Percentiles rank a stretch among this genome's conserved stretches.
These are phyloP conservation scores for Trifolium pratense DNA, from an alignment of 306 rosid species.

Conservation along the genomic window DNA sequence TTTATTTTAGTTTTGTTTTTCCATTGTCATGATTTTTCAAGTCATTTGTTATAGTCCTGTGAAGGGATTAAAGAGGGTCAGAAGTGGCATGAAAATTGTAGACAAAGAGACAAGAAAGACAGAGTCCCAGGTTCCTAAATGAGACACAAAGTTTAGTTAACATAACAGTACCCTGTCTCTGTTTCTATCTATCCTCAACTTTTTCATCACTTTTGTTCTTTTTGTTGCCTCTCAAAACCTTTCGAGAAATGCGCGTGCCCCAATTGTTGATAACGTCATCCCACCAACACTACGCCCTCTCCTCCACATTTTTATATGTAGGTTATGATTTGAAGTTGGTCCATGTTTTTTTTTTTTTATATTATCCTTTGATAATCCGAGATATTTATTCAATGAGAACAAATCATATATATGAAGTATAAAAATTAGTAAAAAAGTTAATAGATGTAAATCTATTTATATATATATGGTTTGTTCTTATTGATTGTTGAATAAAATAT, in stretches of 20 bases:
- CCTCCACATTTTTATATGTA: not conserved
- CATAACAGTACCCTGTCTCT: not conserved
- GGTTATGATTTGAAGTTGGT: too few species aligned
- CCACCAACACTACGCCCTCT: slow-evolving; percentile 43
- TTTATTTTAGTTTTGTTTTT: too few species aligned
- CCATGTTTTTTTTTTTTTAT: too few species aligned
- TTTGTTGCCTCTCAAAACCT: slow-evolving; percentile 30
- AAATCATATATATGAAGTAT: too few species aligned
- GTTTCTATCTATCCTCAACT: slow-evolving; percentile 7
- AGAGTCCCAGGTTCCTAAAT: slow-evolving; percentile 53
- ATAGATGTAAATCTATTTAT: too few species aligned
- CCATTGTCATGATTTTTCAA: too few species aligned
- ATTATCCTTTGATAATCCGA: too few species aligned
- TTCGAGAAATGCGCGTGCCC: slow-evolving; percentile 78
- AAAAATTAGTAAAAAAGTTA: too few species aligned
- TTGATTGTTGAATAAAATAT: too few species aligned
- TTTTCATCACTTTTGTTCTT: slow-evolving; percentile 21
- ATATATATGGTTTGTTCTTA: too few species aligned
- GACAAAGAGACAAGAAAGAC: slow-evolving; percentile 76
- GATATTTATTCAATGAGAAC: too few species aligned
- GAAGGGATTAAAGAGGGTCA: slow-evolving; percentile 2
- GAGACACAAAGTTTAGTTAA: slow-evolving; percentile 45
- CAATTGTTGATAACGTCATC: slow-evolving; percentile 69
- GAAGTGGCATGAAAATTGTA: slow-evolving; percentile 63
- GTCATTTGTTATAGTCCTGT: too few species aligned